Evolutionary conservation across 345 rosid species (phyloP).

Genomic region (Pistacia integerrima): DNA sequence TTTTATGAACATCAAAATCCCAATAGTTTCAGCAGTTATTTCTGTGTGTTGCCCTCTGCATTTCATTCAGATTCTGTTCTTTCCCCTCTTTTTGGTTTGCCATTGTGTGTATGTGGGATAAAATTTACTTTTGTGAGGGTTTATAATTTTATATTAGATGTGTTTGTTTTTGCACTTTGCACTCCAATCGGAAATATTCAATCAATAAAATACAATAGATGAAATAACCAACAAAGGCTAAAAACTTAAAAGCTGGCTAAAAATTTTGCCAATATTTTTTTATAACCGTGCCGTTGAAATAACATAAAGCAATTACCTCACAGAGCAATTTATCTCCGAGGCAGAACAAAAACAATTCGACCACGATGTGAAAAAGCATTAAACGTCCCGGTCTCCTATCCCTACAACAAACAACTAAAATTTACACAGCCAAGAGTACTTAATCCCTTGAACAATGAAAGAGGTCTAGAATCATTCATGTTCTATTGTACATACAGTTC

Average conservation of each 20-base stretch:
- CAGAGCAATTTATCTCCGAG: constrained; percentile 49
- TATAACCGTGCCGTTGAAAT: constrained; percentile 24
- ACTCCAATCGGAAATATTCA: too few relatives aligned
- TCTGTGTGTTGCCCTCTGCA: background rate
- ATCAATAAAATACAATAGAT: background rate
- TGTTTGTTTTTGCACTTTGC: too few relatives aligned
- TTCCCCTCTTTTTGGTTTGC: background rate
- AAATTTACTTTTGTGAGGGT: too few relatives aligned
- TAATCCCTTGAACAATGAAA: constrained; percentile 14
- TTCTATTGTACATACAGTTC: constrained; percentile 26
- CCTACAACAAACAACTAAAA: constrained; percentile 28
- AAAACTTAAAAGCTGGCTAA: background rate
- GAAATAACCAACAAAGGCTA: background rate
- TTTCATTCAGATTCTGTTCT: background rate
- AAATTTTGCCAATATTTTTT: constrained; percentile 10
- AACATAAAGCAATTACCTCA: constrained; percentile 34
- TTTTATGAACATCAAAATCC: background rate
- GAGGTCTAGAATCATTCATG: constrained; percentile 18
- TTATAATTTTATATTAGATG: too few relatives aligned
- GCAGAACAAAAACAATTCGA: constrained; percentile 36
- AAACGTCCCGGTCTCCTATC: constrained; percentile 26
- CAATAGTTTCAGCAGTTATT: background rate
- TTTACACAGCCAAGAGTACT: constrained; percentile 41
- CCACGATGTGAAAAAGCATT: constrained; percentile 21
- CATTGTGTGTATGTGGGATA: too few relatives aligned